Conservation (phyloP, 2,329 filamentous ascomycete species). For the Colletotrichum euphorbiae region DNA sequence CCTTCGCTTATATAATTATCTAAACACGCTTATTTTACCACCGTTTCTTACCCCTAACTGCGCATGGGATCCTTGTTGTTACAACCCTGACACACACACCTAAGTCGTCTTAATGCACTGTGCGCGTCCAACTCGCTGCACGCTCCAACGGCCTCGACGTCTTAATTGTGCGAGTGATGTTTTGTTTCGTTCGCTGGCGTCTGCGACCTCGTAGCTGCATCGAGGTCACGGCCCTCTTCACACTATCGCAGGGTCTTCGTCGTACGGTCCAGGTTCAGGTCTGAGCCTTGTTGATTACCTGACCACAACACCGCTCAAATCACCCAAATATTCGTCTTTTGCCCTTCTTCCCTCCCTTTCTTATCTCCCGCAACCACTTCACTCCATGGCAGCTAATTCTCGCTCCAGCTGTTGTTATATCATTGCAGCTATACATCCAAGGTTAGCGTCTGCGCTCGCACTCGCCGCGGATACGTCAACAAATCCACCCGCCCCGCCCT, state of each 20-base stretch:
- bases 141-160: neutral
- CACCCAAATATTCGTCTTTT: too few relatives aligned
- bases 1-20: too few relatives aligned
- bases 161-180: neutral
- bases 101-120: neutral
- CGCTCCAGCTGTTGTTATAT: neutral
- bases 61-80: too few relatives aligned
- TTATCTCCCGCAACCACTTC: neutral
- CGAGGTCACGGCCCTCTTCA: neutral
- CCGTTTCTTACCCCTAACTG: too few relatives aligned
- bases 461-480: neutral
- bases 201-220: neutral
- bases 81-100: too few relatives aligned
- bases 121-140: constrained; percentile 2
- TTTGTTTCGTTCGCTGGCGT: neutral
- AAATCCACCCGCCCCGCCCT: neutral
- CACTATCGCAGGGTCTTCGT: constrained; percentile 1
- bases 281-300: constrained; percentile 4
- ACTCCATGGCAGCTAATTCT: neutral
- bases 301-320: neutral
- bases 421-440: neutral
- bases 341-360: neutral
- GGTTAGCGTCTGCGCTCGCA: neutral
- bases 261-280: too few relatives aligned
- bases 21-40: too few relatives aligned